Evolutionary conservation across 2,329 filamentous ascomycete genomes (phyloP), one percentile per base, ranked within the genome.

Genomic region (Chaetothyriales sp.): DNA sequence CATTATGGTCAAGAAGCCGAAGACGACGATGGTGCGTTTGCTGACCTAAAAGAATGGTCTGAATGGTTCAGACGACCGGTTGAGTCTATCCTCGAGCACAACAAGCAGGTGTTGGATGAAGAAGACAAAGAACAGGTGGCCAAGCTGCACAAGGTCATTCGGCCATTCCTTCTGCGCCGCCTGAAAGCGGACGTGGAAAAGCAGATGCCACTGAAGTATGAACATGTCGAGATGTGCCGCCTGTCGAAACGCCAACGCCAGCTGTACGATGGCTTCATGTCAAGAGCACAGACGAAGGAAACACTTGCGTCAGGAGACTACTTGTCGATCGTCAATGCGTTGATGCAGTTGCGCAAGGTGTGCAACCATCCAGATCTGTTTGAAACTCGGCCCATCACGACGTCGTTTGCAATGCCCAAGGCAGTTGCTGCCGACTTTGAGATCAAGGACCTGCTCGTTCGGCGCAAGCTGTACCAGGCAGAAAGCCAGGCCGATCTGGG

Each of bases 331-430:
- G 96, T 96, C 68, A 95, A 95, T 65, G 96, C 93, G 66, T 71
- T 98, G 48, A 95, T 98, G 88, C 92, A 95, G 64, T 74, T 98
- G 49, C 81, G 92, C 47, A 95, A 96, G 65, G 93, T 98, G 48
- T 98, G 92, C 74, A 98, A 98, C 60, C 92, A 98, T 63, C 93
- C 92, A 0, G 92, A 98, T 67, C 75, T 98, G 7, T 98, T 98
- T 61, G 85, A 96, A 59, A 94, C 94, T 53, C 80, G 92, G 15
- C 89, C 88, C 1, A 96, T 98, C 61, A 92, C 94, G 68, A 98
- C 90, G 0, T 96, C 92, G 1, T 94, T 95, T 65, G 86, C 88
- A 2, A 94, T 96, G 84, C 75, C 79, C 22, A 83, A 76, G 56
- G 93, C 89, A 2, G 81, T 87, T 2, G 73, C 81, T 7, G 79